Evolutionary conservation across 768 basidiomycete genomes (phyloP).

Genomic region (Pleurotus sapidus): DNA sequence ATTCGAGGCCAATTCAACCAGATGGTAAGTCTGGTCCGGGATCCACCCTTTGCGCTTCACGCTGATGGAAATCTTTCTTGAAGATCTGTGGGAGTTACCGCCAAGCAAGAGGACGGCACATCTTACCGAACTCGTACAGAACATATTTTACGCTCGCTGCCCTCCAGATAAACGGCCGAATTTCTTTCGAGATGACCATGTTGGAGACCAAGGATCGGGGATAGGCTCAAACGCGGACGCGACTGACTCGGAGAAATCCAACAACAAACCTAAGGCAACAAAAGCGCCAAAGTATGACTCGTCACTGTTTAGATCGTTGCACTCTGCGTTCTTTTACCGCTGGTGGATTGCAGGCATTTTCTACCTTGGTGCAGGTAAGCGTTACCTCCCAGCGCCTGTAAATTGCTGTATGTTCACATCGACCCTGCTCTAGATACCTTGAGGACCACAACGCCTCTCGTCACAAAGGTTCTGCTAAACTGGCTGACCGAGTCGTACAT

Average conservation of each 20-base stretch:
- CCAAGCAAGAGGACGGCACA: conserved; percentile 28
- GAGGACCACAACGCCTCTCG: conserved; percentile 42
- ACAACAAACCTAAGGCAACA: background rate
- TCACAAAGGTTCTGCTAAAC: conserved; percentile 43
- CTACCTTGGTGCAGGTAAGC: conserved; percentile 39
- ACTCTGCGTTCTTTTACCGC: conserved; percentile 40
- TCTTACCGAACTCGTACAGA: conserved; percentile 40
- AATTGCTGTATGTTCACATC: background rate
- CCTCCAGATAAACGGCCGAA: conserved; percentile 44
- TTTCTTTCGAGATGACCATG: conserved; percentile 22
- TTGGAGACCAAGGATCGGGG: background rate
- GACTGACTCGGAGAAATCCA: conserved; percentile 11
- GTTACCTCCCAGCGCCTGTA: background rate
- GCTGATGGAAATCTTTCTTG: background rate
- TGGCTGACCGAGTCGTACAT: conserved; percentile 44
- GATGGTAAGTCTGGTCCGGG: conserved; percentile 37
- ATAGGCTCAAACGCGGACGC: background rate
- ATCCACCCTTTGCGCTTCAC: background rate
- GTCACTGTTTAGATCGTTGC: conserved; percentile 47
- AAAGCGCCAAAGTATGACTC: conserved; percentile 35
- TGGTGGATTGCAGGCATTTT: conserved; percentile 49
- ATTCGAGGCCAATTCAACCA: conserved; percentile 52
- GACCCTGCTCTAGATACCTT: conserved; percentile 35
- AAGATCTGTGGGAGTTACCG: conserved; percentile 57
- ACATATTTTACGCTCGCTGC: conserved; percentile 47